phyloP scores from a whole-genome alignment of 2,329 filamentous ascomycete species.

The Paramyrothecium sp. region DNA sequence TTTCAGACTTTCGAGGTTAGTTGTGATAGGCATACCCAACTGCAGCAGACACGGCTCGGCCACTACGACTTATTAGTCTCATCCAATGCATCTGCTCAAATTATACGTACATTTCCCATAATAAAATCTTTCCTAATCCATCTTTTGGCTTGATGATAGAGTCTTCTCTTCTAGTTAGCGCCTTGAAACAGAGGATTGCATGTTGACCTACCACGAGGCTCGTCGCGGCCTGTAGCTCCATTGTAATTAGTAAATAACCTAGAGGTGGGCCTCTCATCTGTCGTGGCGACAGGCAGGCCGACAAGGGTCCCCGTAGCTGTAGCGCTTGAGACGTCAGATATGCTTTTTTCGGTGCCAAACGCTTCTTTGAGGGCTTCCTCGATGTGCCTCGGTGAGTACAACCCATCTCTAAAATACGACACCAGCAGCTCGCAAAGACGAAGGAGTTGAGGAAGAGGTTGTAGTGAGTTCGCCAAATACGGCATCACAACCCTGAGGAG shows the following conservation, averaged over 20 bases:
- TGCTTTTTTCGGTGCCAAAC: neutral
- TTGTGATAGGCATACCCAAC: neutral
- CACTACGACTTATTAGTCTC: neutral
- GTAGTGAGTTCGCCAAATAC: neutral
- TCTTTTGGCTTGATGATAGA: neutral
- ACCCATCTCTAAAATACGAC: neutral
- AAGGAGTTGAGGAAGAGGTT: neutral
- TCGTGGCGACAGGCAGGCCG: neutral
- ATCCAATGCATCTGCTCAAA: neutral
- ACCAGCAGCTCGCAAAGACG: neutral
- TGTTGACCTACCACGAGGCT: neutral
- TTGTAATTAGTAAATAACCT: neutral
- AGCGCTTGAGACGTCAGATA: neutral
- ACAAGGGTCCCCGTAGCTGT: slow-evolving; percentile 1
- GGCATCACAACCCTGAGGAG: neutral
- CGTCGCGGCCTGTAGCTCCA: neutral
- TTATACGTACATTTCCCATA: neutral
- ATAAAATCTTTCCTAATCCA: neutral
- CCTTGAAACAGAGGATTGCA: neutral
- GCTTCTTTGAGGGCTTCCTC: neutral
- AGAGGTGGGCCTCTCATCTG: neutral
- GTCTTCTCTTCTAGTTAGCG: neutral
- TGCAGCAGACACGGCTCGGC: neutral
- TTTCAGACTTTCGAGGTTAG: neutral
- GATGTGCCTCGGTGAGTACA: neutral